A percentile compares a stretch with the other conserved stretches of the same genome.
Conservation (phyloP, 2,329 filamentous ascomycete species). For the Fusarium haematococcum region DNA sequence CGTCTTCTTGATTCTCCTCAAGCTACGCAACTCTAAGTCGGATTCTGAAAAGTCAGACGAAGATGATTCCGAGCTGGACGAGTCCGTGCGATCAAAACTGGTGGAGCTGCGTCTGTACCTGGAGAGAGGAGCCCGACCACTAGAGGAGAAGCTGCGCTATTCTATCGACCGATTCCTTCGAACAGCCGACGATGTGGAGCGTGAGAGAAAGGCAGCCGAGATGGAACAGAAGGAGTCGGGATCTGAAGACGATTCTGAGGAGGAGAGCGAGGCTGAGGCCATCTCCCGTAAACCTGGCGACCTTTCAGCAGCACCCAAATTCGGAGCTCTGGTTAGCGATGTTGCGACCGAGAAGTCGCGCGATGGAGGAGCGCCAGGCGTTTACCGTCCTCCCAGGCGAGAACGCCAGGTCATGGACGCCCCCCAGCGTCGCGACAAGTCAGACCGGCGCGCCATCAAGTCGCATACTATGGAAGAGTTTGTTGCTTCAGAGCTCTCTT, state of each 20-base stretch:
- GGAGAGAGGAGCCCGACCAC: conserved; percentile 89
- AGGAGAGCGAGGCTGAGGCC: conserved; percentile 51
- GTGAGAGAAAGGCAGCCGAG: conserved; percentile 53
- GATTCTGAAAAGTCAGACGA: conserved; percentile 43
- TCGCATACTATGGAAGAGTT: conserved; percentile 94
- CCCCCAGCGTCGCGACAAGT: conserved; percentile 69
- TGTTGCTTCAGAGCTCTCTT: conserved; percentile 84
- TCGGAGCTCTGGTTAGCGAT: conserved; percentile 50
- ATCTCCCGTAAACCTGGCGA: conserved; percentile 41
- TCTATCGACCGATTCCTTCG: conserved; percentile 96
- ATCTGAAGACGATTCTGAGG: conserved; percentile 47
- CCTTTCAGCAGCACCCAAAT: conserved; percentile 48
- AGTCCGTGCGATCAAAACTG: conserved; percentile 83
- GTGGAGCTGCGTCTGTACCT: conserved; percentile 91
- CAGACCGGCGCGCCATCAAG: conserved; percentile 72
- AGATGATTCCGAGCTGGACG: conserved; percentile 63
- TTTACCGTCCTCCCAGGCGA: conserved; percentile 91
- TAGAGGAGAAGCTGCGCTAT: conserved; percentile 92
- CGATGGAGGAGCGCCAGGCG: conserved; percentile 66
- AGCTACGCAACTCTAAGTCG: conserved; percentile 71
- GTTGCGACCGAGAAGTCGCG: conserved; percentile 43
- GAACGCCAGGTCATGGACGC: conserved; percentile 87
- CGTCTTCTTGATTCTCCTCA: conserved; percentile 86
- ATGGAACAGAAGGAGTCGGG: conserved; percentile 43
- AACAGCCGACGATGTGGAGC: conserved; percentile 80